A percentile compares a stretch with the other conserved stretches of the same genome.
These are phyloP conservation scores for Thermothelomyces thermophilus DNA, from an alignment of 2,329 filamentous ascomycete species.

Conservation along the genomic window DNA sequence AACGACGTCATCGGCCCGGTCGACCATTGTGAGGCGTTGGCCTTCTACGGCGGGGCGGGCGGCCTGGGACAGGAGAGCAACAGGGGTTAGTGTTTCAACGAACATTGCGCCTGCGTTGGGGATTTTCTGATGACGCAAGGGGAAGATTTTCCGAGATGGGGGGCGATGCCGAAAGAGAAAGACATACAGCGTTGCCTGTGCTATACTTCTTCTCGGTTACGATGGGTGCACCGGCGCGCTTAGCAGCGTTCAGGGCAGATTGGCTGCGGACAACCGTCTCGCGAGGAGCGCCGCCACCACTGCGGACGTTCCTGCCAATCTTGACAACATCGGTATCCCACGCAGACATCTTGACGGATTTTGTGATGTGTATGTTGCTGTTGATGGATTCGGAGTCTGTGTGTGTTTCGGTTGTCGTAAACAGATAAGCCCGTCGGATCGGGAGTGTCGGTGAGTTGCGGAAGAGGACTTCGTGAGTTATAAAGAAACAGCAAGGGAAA, in stretches of 20 bases:
- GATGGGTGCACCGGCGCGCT: conserved; percentile 68
- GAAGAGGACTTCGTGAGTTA: background rate
- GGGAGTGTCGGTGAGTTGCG: background rate
- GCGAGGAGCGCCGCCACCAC: conserved; percentile 59
- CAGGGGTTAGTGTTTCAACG: no score
- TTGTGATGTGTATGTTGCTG: conserved; percentile 22
- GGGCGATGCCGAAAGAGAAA: background rate
- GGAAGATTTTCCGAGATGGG: background rate
- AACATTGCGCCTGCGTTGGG: no score
- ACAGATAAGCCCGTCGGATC: conserved; percentile 1
- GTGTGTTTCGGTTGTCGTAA: background rate
- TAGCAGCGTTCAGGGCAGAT: conserved; percentile 77
- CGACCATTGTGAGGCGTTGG: conserved; percentile 95
- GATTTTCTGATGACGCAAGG: background rate
- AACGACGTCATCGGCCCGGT: conserved; percentile 94
- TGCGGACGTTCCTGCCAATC: conserved; percentile 81
- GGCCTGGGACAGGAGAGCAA: conserved; percentile 32
- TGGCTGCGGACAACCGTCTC: conserved; percentile 89
- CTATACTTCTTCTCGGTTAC: conserved; percentile 87
- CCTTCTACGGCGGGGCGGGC: conserved; percentile 62
- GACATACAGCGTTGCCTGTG: conserved; percentile 68
- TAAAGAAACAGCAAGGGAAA: conserved; percentile 4
- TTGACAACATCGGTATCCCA: conserved; percentile 83
- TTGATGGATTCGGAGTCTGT: background rate
- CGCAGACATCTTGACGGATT: conserved; percentile 55